Percentiles rank a stretch among this genome's conserved stretches.
Conservation (phyloP, 2,329 filamentous ascomycete genomes). For the Berkeleyomyces rouxiae region DNA sequence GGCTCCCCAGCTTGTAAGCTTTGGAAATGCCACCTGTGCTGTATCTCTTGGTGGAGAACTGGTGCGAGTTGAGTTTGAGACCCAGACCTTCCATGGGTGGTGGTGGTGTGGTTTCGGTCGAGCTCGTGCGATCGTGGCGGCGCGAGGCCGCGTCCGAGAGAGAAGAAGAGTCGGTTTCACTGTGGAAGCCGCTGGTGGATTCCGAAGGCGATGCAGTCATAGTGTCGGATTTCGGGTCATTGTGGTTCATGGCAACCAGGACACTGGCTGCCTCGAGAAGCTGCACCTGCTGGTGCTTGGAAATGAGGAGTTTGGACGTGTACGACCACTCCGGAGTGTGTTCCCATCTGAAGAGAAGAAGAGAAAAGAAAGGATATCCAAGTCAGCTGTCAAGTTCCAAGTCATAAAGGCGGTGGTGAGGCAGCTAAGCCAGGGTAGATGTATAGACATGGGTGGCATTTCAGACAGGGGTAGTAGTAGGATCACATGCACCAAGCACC, state of each 20-base stretch:
- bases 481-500: not conserved
- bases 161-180: constrained; percentile 68
- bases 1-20: constrained; percentile 54
- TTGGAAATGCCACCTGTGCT: constrained; percentile 48
- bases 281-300: constrained; percentile 98
- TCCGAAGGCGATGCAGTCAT: constrained; percentile 45
- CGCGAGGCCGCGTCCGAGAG: constrained; percentile 71
- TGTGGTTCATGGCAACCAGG: constrained; percentile 69
- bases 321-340: constrained; percentile 96
- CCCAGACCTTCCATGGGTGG: constrained; percentile 53
- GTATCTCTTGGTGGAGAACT: constrained; percentile 38
- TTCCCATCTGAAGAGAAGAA: constrained; percentile 63
- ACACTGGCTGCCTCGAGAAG: constrained; percentile 94
- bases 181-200: constrained; percentile 51
- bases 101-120: constrained; percentile 81
- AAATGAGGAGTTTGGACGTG: constrained; percentile 94
- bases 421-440: not conserved
- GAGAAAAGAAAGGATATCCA: constrained; percentile 21
- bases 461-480: not conserved
- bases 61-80: constrained; percentile 33
- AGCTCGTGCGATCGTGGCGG: constrained; percentile 61
- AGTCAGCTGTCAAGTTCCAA: constrained; percentile 22
- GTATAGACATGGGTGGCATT: not conserved
- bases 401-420: constrained; percentile 15
- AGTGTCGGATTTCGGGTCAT: constrained; percentile 25